Evolutionary conservation across 163 green algal species (phyloP).

Genomic region (Trebouxia gelatinosa): DNA sequence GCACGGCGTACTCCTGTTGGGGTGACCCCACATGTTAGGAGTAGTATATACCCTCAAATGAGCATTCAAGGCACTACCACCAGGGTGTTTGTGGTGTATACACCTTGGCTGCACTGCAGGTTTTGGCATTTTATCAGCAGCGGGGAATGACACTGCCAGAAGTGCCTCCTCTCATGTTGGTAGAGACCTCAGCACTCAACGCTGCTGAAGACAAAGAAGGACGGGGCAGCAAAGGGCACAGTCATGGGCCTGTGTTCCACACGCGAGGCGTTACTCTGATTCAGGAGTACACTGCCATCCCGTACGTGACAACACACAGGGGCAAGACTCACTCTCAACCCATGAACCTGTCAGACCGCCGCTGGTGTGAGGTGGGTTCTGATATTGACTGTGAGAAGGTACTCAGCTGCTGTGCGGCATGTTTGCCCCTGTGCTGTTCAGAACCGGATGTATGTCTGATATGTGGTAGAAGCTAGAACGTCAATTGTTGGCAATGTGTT

Average conservation of each 20-base stretch:
- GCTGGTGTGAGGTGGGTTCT: slow-evolving; percentile 5
- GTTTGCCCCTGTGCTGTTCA: too few species aligned
- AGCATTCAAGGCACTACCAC: not conserved
- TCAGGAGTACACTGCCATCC: slow-evolving; percentile 53
- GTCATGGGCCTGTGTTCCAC: slow-evolving; percentile 65
- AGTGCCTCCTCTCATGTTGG: slow-evolving; percentile 77
- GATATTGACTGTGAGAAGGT: too few species aligned
- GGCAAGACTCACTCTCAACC: not conserved
- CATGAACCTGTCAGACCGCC: not conserved
- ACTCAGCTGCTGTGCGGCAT: too few species aligned
- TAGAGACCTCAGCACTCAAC: slow-evolving; percentile 75
- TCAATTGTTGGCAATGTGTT: too few species aligned
- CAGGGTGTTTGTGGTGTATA: not conserved
- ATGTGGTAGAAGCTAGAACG: too few species aligned
- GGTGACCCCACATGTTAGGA: not conserved
- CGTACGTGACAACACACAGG: not conserved
- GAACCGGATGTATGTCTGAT: too few species aligned
- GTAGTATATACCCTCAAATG: not conserved
- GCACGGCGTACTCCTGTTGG: too few species aligned
- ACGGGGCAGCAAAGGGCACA: slow-evolving; percentile 22
- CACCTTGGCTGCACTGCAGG: slow-evolving; percentile 23
- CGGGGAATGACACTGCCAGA: slow-evolving; percentile 68
- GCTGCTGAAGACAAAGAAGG: slow-evolving; percentile 57
- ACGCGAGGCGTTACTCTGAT: slow-evolving; percentile 74
- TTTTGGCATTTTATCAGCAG: slow-evolving; percentile 69